These are phyloP conservation scores for Aspergillus tubingensis DNA, from an alignment of 2,329 filamentous ascomycete species.

Conservation along the genomic window DNA sequence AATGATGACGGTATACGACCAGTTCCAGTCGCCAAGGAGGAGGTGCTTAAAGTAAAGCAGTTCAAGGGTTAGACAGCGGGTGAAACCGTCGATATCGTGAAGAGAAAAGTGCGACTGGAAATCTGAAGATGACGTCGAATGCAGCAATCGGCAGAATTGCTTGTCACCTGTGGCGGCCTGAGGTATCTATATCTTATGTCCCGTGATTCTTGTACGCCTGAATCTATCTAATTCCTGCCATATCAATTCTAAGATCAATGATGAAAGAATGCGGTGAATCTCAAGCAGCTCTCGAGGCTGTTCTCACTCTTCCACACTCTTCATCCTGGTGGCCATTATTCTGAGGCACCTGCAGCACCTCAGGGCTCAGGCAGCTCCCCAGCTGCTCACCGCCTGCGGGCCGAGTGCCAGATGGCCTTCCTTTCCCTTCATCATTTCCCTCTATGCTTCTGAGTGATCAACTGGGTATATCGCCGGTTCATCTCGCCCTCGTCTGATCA, in stretches of 20 bases:
- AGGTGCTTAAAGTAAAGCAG: not conserved
- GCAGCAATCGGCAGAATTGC: slow-evolving; percentile 7
- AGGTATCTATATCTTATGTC: slow-evolving; percentile 8
- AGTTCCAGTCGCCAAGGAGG: not conserved
- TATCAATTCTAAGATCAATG: too few relatives aligned
- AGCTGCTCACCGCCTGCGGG: not conserved
- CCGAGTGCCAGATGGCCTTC: not conserved
- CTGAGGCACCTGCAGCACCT: too few relatives aligned
- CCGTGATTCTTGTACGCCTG: not conserved
- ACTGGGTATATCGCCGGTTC: not conserved
- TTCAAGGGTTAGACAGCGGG: not conserved
- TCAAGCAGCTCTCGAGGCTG: too few relatives aligned
- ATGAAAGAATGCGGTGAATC: too few relatives aligned
- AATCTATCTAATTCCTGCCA: too few relatives aligned
- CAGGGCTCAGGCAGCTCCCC: not conserved
- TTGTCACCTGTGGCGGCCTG: slow-evolving; percentile 11
- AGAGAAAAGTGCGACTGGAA: slow-evolving; percentile 5
- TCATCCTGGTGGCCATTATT: too few relatives aligned
- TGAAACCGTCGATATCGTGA: not conserved
- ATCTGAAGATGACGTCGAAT: slow-evolving; percentile 16
- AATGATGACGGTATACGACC: slow-evolving; percentile 17
- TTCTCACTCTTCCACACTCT: too few relatives aligned
- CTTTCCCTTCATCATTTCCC: not conserved
- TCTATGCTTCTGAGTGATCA: not conserved
- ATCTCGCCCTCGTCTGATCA: not conserved